Base-by-base conservation (phyloP, 1,284 basidiomycete genomes). In the Naganishia sp. region DNA sequence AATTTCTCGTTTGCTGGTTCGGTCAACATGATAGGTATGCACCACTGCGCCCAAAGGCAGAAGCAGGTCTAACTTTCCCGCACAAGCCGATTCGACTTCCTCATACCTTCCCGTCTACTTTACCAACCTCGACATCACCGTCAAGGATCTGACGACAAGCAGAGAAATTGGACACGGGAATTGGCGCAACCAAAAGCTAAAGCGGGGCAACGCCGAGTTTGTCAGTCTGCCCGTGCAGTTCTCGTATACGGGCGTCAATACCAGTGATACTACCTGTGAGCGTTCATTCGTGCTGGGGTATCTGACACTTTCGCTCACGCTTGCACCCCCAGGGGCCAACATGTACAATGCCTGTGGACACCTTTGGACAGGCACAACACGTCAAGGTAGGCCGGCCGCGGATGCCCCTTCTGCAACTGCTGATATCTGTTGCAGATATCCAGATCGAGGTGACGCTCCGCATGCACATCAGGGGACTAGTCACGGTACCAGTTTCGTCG, bases 1-100 rank as follows among this genome's bases (percentile, higher is more conserved):
- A 94, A 94, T 78, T 94, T 93, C 78, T 86, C 88, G 21, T 94
- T 94, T 82, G 83, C 88, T 2, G 90, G 87, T 1, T 81, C 84
- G 55, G 85, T 90, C 23, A 83, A 87, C 51, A 81, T 94, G 10
- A 83, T 90, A 72, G 78, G 77, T 77, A 35, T 66, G 75, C 70
- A 23, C 46, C 15, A 23, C 18, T 49, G 35, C 7, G 10, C 35
- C 7, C 35, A 13, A 13, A 10, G 7, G 10, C 7, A 3, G 35
- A 2, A 13, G 10, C 35, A 13, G 7, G 35, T 35, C 35, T 39
- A 39, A 39, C 23, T 43, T 18, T 15, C 35, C 42, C 51, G 2
- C 67, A 49, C 39, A 51, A 79, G 82, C 90, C 52, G 84, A 92
- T 78, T 91, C 90, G 4, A 81, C 81, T 17, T 79, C 77, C 71